Conservation (phyloP, 305 asterid species). For the Rubia peregrina region DNA sequence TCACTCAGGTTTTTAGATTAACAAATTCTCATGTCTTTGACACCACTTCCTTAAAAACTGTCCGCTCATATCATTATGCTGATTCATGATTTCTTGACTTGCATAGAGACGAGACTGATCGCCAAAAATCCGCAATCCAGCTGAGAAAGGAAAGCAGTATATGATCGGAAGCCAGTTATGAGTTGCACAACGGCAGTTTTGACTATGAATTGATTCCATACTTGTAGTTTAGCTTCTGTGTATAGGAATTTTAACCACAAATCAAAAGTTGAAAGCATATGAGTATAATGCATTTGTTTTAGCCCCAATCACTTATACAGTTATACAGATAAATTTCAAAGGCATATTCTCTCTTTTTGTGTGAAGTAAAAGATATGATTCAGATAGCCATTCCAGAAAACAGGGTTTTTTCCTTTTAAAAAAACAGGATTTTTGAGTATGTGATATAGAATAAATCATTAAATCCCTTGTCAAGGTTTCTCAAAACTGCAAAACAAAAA, state of each 20-base stretch:
- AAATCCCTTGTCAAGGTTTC: not conserved
- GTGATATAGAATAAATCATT: not conserved
- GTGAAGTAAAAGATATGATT: not conserved
- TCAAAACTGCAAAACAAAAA: not conserved
- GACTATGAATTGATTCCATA: not conserved
- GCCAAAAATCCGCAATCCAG: constrained; percentile 22
- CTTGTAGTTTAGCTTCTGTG: constrained; percentile 5
- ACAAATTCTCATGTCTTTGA: not conserved
- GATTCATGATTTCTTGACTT: constrained; percentile 15
- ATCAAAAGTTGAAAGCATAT: constrained; percentile 4
- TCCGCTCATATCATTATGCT: not conserved
- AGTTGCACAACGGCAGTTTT: constrained; percentile 4
- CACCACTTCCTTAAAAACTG: too few species aligned
- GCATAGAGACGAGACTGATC: constrained; percentile 57
- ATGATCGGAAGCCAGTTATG: constrained; percentile 25
- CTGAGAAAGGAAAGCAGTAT: constrained; percentile 39
- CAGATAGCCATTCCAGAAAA: not conserved
- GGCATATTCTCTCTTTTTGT: not conserved
- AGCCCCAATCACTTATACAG: not conserved
- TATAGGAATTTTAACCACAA: constrained; percentile 8
- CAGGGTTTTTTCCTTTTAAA: not conserved
- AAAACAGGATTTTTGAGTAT: not conserved
- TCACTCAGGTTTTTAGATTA: constrained; percentile 51
- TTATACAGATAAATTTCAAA: not conserved
- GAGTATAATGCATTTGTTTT: not conserved